These are phyloP conservation scores for Ascosphaera apis DNA, from an alignment of 2,329 filamentous ascomycete genomes.

Conservation along the genomic window DNA sequence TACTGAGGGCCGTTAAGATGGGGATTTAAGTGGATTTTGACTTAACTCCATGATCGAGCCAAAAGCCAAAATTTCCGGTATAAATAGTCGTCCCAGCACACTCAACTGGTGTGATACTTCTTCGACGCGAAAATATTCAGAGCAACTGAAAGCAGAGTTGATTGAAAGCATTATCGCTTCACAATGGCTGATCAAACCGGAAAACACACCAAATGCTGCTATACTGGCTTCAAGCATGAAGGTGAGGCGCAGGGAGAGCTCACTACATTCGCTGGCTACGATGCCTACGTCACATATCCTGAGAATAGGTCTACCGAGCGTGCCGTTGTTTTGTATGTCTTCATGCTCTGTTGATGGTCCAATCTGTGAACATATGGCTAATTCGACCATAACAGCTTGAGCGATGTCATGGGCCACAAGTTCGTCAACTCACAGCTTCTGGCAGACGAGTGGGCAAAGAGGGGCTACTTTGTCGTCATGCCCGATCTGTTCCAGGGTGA, in stretches of 20 bases:
- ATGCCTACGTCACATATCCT: constrained; percentile 32
- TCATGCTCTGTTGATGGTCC: no score
- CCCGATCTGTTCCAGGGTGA: constrained; percentile 51
- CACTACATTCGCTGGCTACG: constrained; percentile 23
- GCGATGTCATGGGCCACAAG: constrained; percentile 35
- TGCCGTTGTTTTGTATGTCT: constrained; percentile 27
- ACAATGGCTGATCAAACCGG: constrained; percentile 28
- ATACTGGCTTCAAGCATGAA: constrained; percentile 28
- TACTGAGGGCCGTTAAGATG: no score
- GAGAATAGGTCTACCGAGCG: constrained; percentile 28
- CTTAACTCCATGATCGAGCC: no score
- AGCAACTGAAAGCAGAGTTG: no score
- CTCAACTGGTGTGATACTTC: no score
- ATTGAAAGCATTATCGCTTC: neutral
- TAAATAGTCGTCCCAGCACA: no score
- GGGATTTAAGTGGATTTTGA: no score
- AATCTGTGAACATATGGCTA: no score
- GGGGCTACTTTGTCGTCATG: constrained; percentile 46
- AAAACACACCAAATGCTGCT: constrained; percentile 22
- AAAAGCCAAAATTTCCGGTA: no score
- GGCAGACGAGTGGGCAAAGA: constrained; percentile 51
- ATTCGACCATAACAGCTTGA: constrained; percentile 11
- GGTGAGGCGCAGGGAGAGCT: constrained; percentile 25
- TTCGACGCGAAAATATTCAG: no score
- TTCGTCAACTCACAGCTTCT: constrained; percentile 39